Conservation (phyloP, 2,329 filamentous ascomycete genomes). For the Bipolaris oryzae region DNA sequence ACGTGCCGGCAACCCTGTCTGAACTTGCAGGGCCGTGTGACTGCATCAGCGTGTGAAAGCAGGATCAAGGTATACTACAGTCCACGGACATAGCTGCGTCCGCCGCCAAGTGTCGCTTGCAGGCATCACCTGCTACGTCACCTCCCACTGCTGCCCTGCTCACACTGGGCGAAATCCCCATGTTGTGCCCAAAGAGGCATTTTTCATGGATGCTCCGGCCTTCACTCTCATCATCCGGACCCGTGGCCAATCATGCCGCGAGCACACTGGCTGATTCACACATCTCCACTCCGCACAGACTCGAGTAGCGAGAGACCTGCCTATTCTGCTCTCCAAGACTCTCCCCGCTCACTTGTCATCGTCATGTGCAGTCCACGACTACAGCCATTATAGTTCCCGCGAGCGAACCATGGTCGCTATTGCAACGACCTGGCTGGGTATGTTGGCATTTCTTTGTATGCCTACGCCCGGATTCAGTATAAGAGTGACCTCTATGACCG, state of each 20-base stretch:
- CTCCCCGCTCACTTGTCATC: slow-evolving; percentile 2
- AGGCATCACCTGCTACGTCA: slow-evolving; percentile 7
- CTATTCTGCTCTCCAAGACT: slow-evolving; percentile 5
- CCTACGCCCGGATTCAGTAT: slow-evolving; percentile 9
- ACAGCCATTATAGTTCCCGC: neutral
- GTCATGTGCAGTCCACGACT: slow-evolving; percentile 14
- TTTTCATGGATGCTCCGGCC: neutral
- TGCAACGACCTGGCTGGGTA: slow-evolving; percentile 7
- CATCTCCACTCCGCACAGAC: slow-evolving; percentile 14
- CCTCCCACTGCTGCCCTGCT: neutral
- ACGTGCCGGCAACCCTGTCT: neutral
- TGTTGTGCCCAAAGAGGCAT: neutral
- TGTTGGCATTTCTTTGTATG: slow-evolving; percentile 11
- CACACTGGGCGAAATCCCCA: neutral
- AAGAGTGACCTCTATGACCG: slow-evolving; percentile 14
- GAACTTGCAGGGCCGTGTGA: neutral
- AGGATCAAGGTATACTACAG: neutral
- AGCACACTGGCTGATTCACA: slow-evolving; percentile 15
- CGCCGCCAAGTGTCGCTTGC: neutral
- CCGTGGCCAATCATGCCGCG: slow-evolving; percentile 10
- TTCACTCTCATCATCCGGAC: neutral
- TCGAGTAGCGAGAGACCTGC: slow-evolving; percentile 8
- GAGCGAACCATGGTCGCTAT: slow-evolving; percentile 7
- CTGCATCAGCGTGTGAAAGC: neutral
- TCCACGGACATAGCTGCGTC: neutral